Conservation (phyloP, 129 eudicot species). For the Mikania micrantha region DNA sequence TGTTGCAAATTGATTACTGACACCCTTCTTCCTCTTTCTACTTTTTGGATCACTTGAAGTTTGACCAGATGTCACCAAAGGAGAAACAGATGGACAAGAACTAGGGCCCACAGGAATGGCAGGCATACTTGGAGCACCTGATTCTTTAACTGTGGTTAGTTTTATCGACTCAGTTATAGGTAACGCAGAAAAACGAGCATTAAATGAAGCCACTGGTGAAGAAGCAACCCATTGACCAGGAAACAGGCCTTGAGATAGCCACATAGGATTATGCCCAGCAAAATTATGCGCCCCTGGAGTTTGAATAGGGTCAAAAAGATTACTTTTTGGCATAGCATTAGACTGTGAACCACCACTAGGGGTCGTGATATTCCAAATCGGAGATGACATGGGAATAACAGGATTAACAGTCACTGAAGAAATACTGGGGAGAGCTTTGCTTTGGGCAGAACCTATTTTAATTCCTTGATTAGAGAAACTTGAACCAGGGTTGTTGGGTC, state of each 20-base stretch:
- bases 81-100: slow-evolving; percentile 23
- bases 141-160: slow-evolving; percentile 54
- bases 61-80: slow-evolving; percentile 28
- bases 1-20: slow-evolving; percentile 26
- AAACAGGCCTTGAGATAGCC: slow-evolving; percentile 67
- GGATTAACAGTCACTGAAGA: slow-evolving; percentile 46
- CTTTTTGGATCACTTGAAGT: slow-evolving; percentile 47
- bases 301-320: slow-evolving; percentile 55
- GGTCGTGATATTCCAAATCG: slow-evolving; percentile 78
- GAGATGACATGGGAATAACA: slow-evolving; percentile 68
- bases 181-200: slow-evolving; percentile 38
- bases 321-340: slow-evolving; percentile 37
- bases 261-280: slow-evolving; percentile 51
- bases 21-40: slow-evolving; percentile 69
- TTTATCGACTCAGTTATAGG: slow-evolving; percentile 57
- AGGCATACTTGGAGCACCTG: slow-evolving; percentile 28
- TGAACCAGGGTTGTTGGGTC: slow-evolving; percentile 39
- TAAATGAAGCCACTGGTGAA: slow-evolving; percentile 50
- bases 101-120: slow-evolving; percentile 26
- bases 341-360: slow-evolving; percentile 50
- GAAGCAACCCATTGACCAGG: slow-evolving; percentile 78
- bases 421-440: slow-evolving; percentile 32
- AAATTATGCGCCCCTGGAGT: slow-evolving; percentile 38
- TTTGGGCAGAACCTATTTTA: slow-evolving; percentile 41
- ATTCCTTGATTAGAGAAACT: slow-evolving; percentile 40